Base-by-base conservation (phyloP, 371 early-diverging fungal genomes). In the Rhizopus stolonifer region DNA sequence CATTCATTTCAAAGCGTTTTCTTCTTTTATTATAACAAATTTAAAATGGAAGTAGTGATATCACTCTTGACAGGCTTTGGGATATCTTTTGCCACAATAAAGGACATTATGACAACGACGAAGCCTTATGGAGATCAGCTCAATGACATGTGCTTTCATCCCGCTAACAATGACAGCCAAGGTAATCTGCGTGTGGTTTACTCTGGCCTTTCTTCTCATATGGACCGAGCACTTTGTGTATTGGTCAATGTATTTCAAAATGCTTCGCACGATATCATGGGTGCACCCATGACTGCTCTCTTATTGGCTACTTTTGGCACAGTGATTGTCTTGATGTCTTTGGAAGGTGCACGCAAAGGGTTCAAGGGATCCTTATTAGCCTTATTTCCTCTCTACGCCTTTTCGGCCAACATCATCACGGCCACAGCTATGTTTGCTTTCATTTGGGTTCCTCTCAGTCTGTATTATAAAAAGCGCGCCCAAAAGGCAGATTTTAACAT, bases 321-420 rank as follows among this genome's bases (percentile, higher is more conserved):
- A 13, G 36, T 26, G 2, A 47, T 50, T 43, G 47, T 36, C 4
- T 18, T 65, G 19, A 61, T 65, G 61, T 54, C 61, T 1, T 46
- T 61, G 33, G 66, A 65, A 43, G 61, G 54, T 8, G 54, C 66
- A 0, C 61, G 66, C 19, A 19, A 46, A 42, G 61, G 52, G 14
- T 54, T 45, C 33, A 60, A 54, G 29, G 38, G 5, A 5, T 29
- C 49, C 1, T 21, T 66, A 2, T 42, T 56, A 13, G 26, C 44
- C 2, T 38, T 40, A 11, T 61, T 44, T 29, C 58, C 62, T 3
- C 1, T 66, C 4, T 55, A 50, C 1, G 55, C 42, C 17, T 23
- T 61, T 8, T 32, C 61, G 2, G 24, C 58, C 4, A 58, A 61
- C 29, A 19, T 58, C 2, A 10, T 58, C 33, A 55, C 54, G 14